Conservation (phyloP, 495 filamentous ascomycete genomes). For the Hypoxylon subgilvum region DNA sequence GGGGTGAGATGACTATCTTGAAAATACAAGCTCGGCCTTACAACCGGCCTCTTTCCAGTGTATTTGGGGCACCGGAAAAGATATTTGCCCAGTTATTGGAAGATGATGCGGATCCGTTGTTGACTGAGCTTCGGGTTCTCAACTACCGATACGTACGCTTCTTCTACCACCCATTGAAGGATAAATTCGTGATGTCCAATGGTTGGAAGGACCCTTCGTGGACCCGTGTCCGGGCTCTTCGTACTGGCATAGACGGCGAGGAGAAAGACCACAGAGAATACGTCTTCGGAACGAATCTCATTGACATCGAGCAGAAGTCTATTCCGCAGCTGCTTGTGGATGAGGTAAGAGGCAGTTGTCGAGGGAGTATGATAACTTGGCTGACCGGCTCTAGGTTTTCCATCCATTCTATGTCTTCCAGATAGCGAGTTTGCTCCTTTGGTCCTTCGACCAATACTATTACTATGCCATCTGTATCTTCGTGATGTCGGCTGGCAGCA, state of each 20-base stretch:
- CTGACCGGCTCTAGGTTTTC: constrained; percentile 66
- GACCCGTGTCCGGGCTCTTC: constrained; percentile 76
- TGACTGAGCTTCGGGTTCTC: constrained; percentile 72
- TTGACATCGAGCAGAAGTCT: constrained; percentile 90
- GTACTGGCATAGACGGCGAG: constrained; percentile 85
- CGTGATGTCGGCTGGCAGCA: constrained; percentile 89
- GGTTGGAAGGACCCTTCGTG: constrained; percentile 93
- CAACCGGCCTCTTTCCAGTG: constrained; percentile 80
- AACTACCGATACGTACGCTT: constrained; percentile 95
- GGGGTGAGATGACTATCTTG: constrained; percentile 84
- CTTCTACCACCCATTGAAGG: constrained; percentile 84
- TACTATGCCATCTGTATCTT: constrained; percentile 98
- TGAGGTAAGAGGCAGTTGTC: constrained; percentile 66
- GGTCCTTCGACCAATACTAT: constrained; percentile 95
- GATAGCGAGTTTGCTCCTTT: constrained; percentile 89
- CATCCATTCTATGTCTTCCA: constrained; percentile 99
- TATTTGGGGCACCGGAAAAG: constrained; percentile 74
- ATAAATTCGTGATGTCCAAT: constrained; percentile 83
- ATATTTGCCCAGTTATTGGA: constrained; percentile 64
- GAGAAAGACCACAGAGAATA: constrained; percentile 82
- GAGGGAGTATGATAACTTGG: not conserved
- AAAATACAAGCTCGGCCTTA: constrained; percentile 70
- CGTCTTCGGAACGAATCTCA: constrained; percentile 86
- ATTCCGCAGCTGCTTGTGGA: constrained; percentile 82
- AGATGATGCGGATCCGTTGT: constrained; percentile 83